Conservation (phyloP, 1,139 yeast genomes). For the Taphrina flavorubra region DNA sequence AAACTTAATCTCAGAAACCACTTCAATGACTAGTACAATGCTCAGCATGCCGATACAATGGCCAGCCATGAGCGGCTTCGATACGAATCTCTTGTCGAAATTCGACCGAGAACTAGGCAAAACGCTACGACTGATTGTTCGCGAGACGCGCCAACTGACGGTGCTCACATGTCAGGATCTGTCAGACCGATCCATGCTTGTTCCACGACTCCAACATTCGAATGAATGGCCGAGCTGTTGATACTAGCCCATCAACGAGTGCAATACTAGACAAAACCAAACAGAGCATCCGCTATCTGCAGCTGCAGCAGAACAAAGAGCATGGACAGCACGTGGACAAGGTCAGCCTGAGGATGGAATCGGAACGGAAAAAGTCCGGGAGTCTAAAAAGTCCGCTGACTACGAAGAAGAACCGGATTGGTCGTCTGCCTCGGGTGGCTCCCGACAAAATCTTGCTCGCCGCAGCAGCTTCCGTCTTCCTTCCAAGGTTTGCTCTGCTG, state of each 20-base stretch:
- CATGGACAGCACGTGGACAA: background rate
- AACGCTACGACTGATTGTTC: background rate
- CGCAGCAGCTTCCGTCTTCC: background rate
- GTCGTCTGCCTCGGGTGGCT: constrained; percentile 5
- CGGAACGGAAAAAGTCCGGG: background rate
- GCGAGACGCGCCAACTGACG: background rate
- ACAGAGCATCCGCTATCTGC: no score
- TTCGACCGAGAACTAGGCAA: background rate
- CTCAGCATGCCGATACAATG: no score
- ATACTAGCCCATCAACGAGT: no score
- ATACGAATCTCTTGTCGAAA: background rate
- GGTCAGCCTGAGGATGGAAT: background rate
- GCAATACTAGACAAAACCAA: no score
- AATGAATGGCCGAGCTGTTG: no score
- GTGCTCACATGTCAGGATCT: constrained; percentile 10
- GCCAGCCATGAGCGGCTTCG: no score
- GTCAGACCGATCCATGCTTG: background rate
- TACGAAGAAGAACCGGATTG: constrained; percentile 28
- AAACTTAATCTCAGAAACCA: no score
- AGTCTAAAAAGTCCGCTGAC: constrained; percentile 2
- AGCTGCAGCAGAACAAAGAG: no score
- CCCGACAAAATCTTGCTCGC: constrained; percentile 14
- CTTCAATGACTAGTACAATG: no score
- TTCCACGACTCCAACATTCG: background rate
- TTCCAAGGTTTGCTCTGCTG: constrained; percentile 15